Evolutionary conservation across 169 alveolate species (phyloP), one percentile per base, ranked within the genome.

Genomic region (Plasmodium relictum): DNA sequence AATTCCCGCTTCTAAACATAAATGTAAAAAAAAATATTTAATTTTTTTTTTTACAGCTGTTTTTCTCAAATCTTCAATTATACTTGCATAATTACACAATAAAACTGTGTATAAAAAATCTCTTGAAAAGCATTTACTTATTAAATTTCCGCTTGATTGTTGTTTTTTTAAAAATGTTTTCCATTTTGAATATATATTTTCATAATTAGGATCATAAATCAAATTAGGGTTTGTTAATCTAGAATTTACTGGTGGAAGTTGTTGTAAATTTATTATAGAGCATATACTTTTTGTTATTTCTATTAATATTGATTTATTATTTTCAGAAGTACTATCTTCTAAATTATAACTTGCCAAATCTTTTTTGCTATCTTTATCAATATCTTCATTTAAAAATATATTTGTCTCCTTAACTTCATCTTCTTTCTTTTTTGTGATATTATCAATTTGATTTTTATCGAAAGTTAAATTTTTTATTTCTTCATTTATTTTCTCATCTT

Each of bases 61-160:
- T 44, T 83, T 66, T 45, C 56, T 68, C 39, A 83, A 83, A 18
- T 83, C 91, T 48, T 83, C 91, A 54, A 83, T 83, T 68, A 83
- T 83, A 42, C 56, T 41, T 3, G 41, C 80, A 68, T 83, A 83
- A 68, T 83, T 83, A 54, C 91, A 68, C 61, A 83, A 59, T 44
- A 83, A 54, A 69, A 68, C 26, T 14, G 85, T 83, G 18, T 69
- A 20, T 45, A 83, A 41, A 52, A 68, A 83, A 41, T 83, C 91
- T 24, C 91, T 50, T 22, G 91, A 83, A 59, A 83, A 83, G 66
- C 85, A 68, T 26, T 24, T 83, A 56, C 91, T 68, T 4, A 83
- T 83, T n/a, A 69, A 31, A 26, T 83, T 83, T 3, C 91, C 91
- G 69, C 91, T 66, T 44, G 91, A 83, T 26, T 83, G 91, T 41